A percentile compares a stretch with the other conserved stretches of the same genome.
Conservation (phyloP, 1,139 yeast species). For the Taiozyma onychis region DNA sequence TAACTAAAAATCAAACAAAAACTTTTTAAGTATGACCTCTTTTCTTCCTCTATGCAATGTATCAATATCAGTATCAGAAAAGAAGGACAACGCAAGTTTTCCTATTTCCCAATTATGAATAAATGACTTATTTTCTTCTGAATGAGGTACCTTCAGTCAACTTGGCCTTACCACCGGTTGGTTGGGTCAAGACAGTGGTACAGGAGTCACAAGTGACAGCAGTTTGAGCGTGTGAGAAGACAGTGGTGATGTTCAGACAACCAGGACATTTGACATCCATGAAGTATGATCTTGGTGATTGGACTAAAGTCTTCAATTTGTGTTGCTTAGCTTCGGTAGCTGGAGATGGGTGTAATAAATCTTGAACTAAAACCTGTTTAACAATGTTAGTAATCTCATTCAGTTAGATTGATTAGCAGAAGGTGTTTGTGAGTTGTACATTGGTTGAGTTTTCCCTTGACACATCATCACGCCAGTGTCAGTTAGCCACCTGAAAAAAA, state of each 20-base stretch:
- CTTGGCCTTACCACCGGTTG: conserved; percentile 99
- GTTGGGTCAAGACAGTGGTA: conserved; percentile 97
- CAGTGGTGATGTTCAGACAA: conserved; percentile 97
- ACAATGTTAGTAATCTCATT: not conserved
- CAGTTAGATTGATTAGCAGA: not conserved
- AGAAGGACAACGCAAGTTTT: not conserved
- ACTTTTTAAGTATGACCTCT: not conserved
- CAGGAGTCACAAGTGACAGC: conserved; percentile 99
- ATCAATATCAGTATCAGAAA: not conserved
- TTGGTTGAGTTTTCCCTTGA: not conserved
- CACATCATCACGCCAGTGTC: not conserved
- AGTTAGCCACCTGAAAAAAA: not conserved
- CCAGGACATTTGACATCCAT: conserved; percentile 99
- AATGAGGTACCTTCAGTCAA: conserved; percentile 98
- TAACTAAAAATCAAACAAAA: not conserved
- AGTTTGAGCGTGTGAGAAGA: conserved; percentile 99
- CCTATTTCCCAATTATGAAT: not conserved
- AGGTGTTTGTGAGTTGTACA: not conserved
- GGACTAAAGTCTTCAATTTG: conserved; percentile 96
- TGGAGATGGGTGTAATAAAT: conserved; percentile 95
- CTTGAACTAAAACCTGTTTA: conserved; percentile 85
- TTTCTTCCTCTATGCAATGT: not conserved
- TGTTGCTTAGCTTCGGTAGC: conserved; percentile 95
- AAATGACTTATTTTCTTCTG: conserved; percentile 88
- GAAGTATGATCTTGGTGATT: conserved; percentile 97